These are phyloP conservation scores for Populus hybrid DNA, from an alignment of 441 rosid species.

Conservation along the genomic window DNA sequence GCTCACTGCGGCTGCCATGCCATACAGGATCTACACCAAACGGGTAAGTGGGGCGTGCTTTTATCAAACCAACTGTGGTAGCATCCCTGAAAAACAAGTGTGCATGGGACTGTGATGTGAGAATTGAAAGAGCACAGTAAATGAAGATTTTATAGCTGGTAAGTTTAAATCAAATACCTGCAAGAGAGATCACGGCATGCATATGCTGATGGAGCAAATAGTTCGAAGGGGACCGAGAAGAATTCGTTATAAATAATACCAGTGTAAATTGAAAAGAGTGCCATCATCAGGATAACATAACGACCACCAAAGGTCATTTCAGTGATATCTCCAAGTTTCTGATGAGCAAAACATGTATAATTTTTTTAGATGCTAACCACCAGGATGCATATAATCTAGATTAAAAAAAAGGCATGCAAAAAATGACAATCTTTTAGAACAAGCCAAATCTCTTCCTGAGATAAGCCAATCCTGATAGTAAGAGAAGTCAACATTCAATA, in stretches of 20 bases:
- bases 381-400: background rate
- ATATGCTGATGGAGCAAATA: conserved; percentile 85
- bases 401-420: background rate
- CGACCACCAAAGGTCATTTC: conserved; percentile 98
- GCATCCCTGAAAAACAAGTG: conserved; percentile 59
- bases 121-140: conserved; percentile 9
- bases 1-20: conserved; percentile 88
- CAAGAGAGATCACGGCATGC: conserved; percentile 85
- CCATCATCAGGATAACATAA: conserved; percentile 89
- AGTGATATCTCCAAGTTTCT: conserved; percentile 88
- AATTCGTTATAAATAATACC: conserved; percentile 93
- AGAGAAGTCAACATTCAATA: background rate
- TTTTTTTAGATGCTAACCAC: background rate
- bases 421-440: background rate
- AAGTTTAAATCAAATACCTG: conserved; percentile 46
- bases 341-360: conserved; percentile 23
- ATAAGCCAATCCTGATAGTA: background rate
- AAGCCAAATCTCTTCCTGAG: background rate
- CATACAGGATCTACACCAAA: conserved; percentile 94
- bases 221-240: conserved; percentile 87
- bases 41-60: conserved; percentile 70
- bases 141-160: background rate
- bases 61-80: conserved; percentile 68
- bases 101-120: conserved; percentile 13
- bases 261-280: conserved; percentile 86